phyloP scores from a whole-genome alignment of 2,329 filamentous ascomycete species.

The Botrytis aclada region DNA sequence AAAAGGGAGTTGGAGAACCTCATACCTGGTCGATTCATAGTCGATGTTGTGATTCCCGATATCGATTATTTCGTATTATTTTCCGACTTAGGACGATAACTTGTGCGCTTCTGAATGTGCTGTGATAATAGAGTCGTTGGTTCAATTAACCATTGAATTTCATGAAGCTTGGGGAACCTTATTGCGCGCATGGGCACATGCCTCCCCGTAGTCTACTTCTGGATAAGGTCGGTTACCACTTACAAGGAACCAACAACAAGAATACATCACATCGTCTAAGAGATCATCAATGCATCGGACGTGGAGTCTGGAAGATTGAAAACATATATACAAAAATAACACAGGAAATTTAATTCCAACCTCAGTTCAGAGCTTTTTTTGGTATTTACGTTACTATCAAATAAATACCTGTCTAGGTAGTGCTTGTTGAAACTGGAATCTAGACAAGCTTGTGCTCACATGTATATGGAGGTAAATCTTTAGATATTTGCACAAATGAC shows the following conservation, averaged over 20 bases:
- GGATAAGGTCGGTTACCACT: constrained; percentile 9
- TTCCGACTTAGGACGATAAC: not conserved
- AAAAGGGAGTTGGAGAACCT: constrained; percentile 26
- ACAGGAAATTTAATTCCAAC: not conserved
- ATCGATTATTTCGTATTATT: not conserved
- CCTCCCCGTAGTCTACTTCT: constrained; percentile 21
- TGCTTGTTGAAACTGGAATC: not conserved
- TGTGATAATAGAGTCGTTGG: constrained; percentile 7
- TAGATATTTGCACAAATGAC: not conserved
- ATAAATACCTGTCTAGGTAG: not conserved
- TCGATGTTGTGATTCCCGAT: constrained; percentile 14
- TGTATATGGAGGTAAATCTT: not conserved
- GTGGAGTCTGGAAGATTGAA: not conserved
- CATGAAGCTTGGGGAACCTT: constrained; percentile 19
- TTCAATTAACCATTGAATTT: constrained; percentile 15
- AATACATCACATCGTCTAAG: not conserved
- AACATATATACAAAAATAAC: not conserved
- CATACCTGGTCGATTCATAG: constrained; percentile 39
- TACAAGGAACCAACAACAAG: not conserved
- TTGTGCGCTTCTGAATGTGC: constrained; percentile 12
- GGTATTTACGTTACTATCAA: not conserved
- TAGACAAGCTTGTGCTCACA: not conserved
- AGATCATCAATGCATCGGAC: not conserved
- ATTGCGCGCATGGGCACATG: constrained; percentile 19
- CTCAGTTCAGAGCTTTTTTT: not conserved